A percentile compares a stretch with the other conserved stretches of the same genome.
phyloP scores from a whole-genome alignment of 2,329 filamentous ascomycete species.

The Penicillium sp. region DNA sequence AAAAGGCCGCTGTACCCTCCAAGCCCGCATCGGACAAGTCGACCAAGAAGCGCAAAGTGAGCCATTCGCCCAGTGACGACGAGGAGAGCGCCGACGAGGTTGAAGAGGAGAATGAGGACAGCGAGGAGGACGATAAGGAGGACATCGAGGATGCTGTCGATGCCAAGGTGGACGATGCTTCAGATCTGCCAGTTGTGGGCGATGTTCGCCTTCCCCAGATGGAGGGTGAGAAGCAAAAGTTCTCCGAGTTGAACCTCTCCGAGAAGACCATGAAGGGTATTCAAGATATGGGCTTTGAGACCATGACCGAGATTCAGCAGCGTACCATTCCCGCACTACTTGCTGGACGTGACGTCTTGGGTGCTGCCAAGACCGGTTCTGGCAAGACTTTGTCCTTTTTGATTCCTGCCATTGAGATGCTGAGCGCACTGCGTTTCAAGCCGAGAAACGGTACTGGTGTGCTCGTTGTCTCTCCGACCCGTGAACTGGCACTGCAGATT shows the following conservation, averaged over 20 bases:
- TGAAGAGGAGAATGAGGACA: slow-evolving; percentile 31
- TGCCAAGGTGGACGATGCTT: slow-evolving; percentile 21
- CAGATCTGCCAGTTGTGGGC: slow-evolving; percentile 53
- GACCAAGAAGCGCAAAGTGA: slow-evolving; percentile 41
- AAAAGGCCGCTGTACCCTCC: slow-evolving; percentile 20
- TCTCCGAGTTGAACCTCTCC: slow-evolving; percentile 78
- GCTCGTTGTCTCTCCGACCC: slow-evolving; percentile 86
- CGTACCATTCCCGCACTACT: slow-evolving; percentile 83
- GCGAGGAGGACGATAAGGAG: slow-evolving; percentile 20
- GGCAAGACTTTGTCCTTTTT: slow-evolving; percentile 95
- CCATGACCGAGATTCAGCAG: slow-evolving; percentile 92
- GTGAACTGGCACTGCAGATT: slow-evolving; percentile 92
- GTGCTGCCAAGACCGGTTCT: slow-evolving; percentile 92
- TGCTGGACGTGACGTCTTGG: slow-evolving; percentile 86
- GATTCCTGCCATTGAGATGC: slow-evolving; percentile 90
- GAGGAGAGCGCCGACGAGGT: slow-evolving; percentile 28
- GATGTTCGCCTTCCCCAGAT: slow-evolving; percentile 58
- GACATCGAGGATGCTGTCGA: slow-evolving; percentile 18
- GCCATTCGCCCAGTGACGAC: slow-evolving; percentile 36
- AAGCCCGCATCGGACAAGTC: slow-evolving; percentile 27
- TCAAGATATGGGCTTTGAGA: slow-evolving; percentile 86
- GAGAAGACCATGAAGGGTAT: slow-evolving; percentile 88
- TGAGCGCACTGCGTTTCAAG: slow-evolving; percentile 87
- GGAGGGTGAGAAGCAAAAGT: slow-evolving; percentile 64
- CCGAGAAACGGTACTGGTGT: slow-evolving; percentile 89